These are phyloP conservation scores for Rhizopogon sp. DNA, from an alignment of 768 basidiomycete genomes.

Conservation along the genomic window DNA sequence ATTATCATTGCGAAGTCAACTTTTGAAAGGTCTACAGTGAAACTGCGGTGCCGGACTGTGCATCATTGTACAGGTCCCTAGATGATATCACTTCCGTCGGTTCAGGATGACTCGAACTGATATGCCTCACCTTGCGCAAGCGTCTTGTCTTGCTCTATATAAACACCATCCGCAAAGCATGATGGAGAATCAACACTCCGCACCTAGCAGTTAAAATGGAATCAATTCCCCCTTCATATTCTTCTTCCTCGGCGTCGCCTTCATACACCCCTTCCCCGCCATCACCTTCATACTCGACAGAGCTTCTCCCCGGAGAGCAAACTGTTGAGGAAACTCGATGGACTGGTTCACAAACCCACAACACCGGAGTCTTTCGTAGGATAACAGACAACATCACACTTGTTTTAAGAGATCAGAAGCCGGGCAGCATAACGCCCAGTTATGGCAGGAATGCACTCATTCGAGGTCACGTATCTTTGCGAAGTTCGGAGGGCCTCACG, in stretches of 20 bases:
- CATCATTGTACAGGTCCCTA: no score
- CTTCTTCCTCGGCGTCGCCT: constrained; percentile 28
- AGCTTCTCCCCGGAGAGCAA: constrained; percentile 45
- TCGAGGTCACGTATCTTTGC: constrained; percentile 18
- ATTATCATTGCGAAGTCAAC: not conserved
- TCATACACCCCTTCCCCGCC: constrained; percentile 48
- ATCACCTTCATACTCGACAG: constrained; percentile 50
- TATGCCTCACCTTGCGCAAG: not conserved
- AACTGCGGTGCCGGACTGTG: not conserved
- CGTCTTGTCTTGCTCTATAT: not conserved
- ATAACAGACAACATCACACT: constrained; percentile 24
- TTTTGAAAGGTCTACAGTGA: not conserved
- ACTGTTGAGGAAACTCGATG: constrained; percentile 40
- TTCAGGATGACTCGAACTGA: not conserved
- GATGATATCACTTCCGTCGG: no score
- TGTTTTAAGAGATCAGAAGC: constrained; percentile 17
- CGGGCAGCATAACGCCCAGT: constrained; percentile 14
- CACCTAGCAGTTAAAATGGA: constrained; percentile 1
- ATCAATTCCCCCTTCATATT: not conserved
- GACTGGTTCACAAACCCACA: not conserved
- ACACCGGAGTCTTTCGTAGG: constrained; percentile 20
- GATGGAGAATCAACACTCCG: not conserved
- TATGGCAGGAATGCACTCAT: constrained; percentile 18
- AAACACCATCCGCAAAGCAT: not conserved
- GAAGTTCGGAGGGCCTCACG: constrained; percentile 3